These are phyloP conservation scores for Aspergillus bridgeri DNA, from an alignment of 495 filamentous ascomycete species.

Conservation along the genomic window DNA sequence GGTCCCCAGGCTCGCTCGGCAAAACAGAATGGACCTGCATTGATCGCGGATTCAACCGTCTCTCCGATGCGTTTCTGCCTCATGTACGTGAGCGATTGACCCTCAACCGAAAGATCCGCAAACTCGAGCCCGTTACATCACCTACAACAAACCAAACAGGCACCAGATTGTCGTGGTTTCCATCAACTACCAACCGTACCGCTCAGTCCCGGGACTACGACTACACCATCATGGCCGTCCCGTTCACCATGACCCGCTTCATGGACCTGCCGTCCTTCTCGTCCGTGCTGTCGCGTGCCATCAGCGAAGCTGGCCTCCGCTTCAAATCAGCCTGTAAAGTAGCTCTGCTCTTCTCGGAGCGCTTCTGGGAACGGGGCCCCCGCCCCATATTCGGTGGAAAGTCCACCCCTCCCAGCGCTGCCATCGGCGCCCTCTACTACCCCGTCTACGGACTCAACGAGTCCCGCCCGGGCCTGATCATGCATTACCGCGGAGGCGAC, in stretches of 20 bases:
- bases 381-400: conserved; percentile 61
- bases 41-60: conserved; percentile 23
- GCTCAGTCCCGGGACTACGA: conserved; percentile 25
- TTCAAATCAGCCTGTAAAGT: conserved; percentile 62
- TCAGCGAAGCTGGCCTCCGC: conserved; percentile 43
- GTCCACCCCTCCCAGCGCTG: conserved; percentile 46
- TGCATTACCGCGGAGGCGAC: conserved; percentile 51
- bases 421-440: conserved; percentile 56
- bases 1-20: conserved; percentile 13
- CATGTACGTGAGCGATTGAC: conserved; percentile 20
- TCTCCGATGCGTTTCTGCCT: conserved; percentile 25
- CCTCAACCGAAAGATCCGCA: conserved; percentile 23
- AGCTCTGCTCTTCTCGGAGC: conserved; percentile 56
- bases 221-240: conserved; percentile 29
- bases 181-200: conserved; percentile 19
- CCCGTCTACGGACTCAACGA: conserved; percentile 59
- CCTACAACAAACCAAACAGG: not conserved
- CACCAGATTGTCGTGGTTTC: conserved; percentile 26
- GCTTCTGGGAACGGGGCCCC: conserved; percentile 63
- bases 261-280: conserved; percentile 28
- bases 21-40: conserved; percentile 22
- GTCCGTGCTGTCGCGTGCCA: conserved; percentile 49
- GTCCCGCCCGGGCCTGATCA: conserved; percentile 55
- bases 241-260: conserved; percentile 29
- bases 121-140: conserved; percentile 15